These are phyloP conservation scores for Plasmodium ovale DNA, from an alignment of 169 alveolate genomes.

Conservation along the genomic window DNA sequence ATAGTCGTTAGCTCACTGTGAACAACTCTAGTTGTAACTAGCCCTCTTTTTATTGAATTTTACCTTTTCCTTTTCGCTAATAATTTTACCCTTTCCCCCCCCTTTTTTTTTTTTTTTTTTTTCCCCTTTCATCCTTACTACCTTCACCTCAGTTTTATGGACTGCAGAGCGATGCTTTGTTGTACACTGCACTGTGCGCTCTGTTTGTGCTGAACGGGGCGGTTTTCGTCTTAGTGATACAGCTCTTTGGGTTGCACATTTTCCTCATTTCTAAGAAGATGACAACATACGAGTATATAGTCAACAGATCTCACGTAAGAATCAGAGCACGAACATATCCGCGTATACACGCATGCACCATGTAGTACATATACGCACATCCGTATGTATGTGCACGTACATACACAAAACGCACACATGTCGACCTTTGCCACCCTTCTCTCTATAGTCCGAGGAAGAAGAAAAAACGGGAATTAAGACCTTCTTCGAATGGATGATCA, in stretches of 20 bases:
- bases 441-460: conserved; percentile 40
- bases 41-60: conserved; percentile 5
- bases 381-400: neutral
- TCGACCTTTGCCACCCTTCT: neutral
- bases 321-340: neutral
- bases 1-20: neutral
- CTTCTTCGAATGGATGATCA: conserved; percentile 74
- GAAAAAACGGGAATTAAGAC: conserved; percentile 55
- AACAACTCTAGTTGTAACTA: neutral
- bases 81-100: too few species aligned
- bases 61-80: too few species aligned
- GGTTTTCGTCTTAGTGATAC: conserved; percentile 75
- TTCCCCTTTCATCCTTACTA: neutral
- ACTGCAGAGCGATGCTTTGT: conserved; percentile 38
- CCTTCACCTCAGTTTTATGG: conserved; percentile 76
- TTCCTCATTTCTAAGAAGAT: conserved; percentile 77
- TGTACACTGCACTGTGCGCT: conserved; percentile 37
- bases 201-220: conserved; percentile 49
- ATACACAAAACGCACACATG: neutral
- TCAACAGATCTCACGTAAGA: conserved; percentile 72
- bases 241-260: conserved; percentile 79
- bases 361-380: neutral
- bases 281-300: conserved; percentile 83
- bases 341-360: neutral
- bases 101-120: conserved; percentile 1